Base-by-base conservation (phyloP, 83 land plant genomes). In the Picea abies region DNA sequence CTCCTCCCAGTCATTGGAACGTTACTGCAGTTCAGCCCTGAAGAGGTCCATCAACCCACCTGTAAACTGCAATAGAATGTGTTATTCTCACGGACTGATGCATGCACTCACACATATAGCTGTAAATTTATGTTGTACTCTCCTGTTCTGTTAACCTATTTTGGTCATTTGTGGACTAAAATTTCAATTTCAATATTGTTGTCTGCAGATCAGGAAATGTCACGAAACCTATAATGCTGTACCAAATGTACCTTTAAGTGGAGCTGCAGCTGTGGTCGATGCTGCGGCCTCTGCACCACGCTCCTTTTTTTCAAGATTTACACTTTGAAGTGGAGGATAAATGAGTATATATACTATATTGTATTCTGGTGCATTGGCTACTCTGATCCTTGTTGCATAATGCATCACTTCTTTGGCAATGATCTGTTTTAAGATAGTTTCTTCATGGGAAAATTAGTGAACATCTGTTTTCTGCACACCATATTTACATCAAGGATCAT, bases 21-120 rank as follows among this genome's bases (percentile, higher is more conserved):
- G 87, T 85, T 97, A 65, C 86, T 97, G 85, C 99, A 96, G 81
- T 97, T 97, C 88, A 97, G 98, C 83, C 98, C 97, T 37, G 99
- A 97, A 15, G 99, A 97, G 98, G 99, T 96, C 69, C 60, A 56
- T 19, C 56, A 61, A 60, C 3, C 32, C 20, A 58, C 14, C 9
- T 58, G 7, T 79, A 61, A 26, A n/a, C 16, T 79, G 65, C 62
- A 79, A 19, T 79, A 15, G 29, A 58, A 10, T 17, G 41, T n/a
- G 39, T 1, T 16, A 62, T 26, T 58, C 56, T 52, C 56, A 52
- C 2, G 56, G 12, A 1, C 25, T 23, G 10, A 20, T 23, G 22
- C 26, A 75, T 5, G 49, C 47, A 26, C 47, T n/a, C 35, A 19
- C n/a, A 29, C 44, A 56, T 23, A 4, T 3, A 79, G 17, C 20